These are phyloP conservation scores for Ganoderma meredithae DNA, from an alignment of 1,284 basidiomycete genomes.

Conservation along the genomic window DNA sequence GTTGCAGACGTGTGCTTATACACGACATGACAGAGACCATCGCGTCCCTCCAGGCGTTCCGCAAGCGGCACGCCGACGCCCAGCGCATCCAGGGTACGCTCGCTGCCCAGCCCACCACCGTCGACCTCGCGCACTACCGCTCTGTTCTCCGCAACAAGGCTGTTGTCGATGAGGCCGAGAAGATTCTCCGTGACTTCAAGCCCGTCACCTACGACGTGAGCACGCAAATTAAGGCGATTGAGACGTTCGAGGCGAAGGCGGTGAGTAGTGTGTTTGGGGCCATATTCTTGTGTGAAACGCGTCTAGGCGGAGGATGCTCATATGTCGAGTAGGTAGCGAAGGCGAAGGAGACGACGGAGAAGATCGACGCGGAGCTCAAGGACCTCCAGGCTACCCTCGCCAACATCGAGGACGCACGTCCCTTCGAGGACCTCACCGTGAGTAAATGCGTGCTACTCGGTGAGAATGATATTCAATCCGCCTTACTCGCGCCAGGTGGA, in stretches of 20 bases:
- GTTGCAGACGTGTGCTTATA: conserved; percentile 9
- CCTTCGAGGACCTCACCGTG: conserved; percentile 97
- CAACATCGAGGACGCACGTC: conserved; percentile 97
- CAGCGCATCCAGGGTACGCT: conserved; percentile 79
- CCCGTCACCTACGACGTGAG: conserved; percentile 95
- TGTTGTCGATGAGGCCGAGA: conserved; percentile 93
- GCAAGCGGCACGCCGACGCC: conserved; percentile 93
- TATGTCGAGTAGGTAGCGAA: conserved; percentile 75
- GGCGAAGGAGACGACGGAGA: conserved; percentile 90
- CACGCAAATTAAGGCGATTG: conserved; percentile 94
- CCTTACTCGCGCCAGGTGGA: conserved; percentile 61
- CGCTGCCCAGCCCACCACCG: conserved; percentile 77
- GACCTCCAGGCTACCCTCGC: conserved; percentile 93
- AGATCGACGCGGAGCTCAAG: conserved; percentile 93
- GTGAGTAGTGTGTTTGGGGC: conserved; percentile 57
- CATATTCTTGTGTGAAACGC: not conserved
- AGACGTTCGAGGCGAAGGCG: conserved; percentile 96
- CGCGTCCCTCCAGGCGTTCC: conserved; percentile 91
- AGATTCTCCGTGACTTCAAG: conserved; percentile 90
- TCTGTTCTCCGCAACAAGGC: conserved; percentile 92
- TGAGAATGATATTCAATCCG: not conserved
- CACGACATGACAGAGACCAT: conserved; percentile 75
- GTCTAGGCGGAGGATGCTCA: not conserved
- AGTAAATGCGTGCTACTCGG: conserved; percentile 38
- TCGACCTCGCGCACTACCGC: conserved; percentile 94